A percentile compares a stretch with the other conserved stretches of the same genome.
Evolutionary conservation across 2,329 filamentous ascomycete genomes (phyloP).

Genomic region (Fusarium veterinarium): DNA sequence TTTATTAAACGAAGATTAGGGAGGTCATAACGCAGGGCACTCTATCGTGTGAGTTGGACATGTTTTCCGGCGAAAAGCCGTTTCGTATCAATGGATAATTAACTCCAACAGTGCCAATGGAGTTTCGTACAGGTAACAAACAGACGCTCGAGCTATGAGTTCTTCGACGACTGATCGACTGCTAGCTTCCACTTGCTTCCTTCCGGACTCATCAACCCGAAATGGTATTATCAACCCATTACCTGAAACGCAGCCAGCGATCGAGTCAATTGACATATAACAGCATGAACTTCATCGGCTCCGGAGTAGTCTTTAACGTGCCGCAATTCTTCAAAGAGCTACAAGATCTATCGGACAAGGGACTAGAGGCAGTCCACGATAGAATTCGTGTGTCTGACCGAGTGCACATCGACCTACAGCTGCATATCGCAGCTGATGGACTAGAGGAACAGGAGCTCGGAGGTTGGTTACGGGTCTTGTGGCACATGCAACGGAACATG

Average conservation of each 20-base stretch:
- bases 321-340: conserved; percentile 58
- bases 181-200: conserved; percentile 70
- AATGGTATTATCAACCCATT: conserved; percentile 48
- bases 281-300: conserved; percentile 77
- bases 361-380: conserved; percentile 38
- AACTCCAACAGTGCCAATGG: conserved; percentile 45
- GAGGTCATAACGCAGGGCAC: background rate
- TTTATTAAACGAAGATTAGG: background rate
- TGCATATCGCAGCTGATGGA: conserved; percentile 9
- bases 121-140: conserved; percentile 46
- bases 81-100: background rate
- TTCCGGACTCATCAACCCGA: conserved; percentile 77
- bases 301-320: conserved; percentile 74
- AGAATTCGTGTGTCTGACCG: conserved; percentile 12
- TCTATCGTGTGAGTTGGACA: background rate
- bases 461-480: background rate
- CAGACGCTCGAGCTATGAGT: background rate
- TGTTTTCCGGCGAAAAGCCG: accelerated
- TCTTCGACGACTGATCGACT: background rate
- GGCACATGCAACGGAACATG: background rate
- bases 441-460: conserved; percentile 18
- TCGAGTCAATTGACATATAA: background rate
- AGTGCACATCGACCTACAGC: conserved; percentile 1
- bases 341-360: conserved; percentile 52
- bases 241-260: background rate